Evolutionary conservation across 495 filamentous ascomycete species (phyloP).

Genomic region (Penicillium turbatum): DNA sequence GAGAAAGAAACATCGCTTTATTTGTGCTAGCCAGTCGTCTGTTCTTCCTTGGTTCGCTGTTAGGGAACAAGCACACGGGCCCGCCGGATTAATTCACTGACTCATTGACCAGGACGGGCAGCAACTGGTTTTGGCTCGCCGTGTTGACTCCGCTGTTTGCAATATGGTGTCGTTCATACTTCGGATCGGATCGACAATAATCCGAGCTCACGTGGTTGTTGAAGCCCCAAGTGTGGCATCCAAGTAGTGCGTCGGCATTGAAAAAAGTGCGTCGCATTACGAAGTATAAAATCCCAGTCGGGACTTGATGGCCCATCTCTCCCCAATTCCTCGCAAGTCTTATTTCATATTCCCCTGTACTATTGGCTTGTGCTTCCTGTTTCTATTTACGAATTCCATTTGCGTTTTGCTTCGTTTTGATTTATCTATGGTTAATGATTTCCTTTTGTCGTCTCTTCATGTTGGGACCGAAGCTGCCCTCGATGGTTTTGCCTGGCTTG

Average conservation of each 20-base stretch:
- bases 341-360: conserved; percentile 42
- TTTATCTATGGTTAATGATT: conserved; percentile 22
- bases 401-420: conserved; percentile 9
- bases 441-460: conserved; percentile 25
- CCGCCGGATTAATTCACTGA: conserved; percentile 21
- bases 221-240: background rate
- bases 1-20: conserved; percentile 15
- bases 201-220: background rate
- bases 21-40: conserved; percentile 7
- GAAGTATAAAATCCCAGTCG: background rate
- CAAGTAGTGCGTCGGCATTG: background rate
- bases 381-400: conserved; percentile 26
- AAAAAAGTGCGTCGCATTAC: background rate
- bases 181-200: background rate
- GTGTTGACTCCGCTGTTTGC: conserved; percentile 31
- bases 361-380: conserved; percentile 15
- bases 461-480: conserved; percentile 5
- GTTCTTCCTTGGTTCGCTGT: conserved; percentile 13
- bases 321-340: conserved; percentile 7
- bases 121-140: conserved; percentile 31
- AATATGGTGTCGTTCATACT: conserved; percentile 31
- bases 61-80: background rate
- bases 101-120: conserved; percentile 24
- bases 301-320: too few species aligned
- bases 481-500: conserved; percentile 6